Base-by-base conservation (phyloP, 768 basidiomycete species). In the Pleurotus pulmonarius region DNA sequence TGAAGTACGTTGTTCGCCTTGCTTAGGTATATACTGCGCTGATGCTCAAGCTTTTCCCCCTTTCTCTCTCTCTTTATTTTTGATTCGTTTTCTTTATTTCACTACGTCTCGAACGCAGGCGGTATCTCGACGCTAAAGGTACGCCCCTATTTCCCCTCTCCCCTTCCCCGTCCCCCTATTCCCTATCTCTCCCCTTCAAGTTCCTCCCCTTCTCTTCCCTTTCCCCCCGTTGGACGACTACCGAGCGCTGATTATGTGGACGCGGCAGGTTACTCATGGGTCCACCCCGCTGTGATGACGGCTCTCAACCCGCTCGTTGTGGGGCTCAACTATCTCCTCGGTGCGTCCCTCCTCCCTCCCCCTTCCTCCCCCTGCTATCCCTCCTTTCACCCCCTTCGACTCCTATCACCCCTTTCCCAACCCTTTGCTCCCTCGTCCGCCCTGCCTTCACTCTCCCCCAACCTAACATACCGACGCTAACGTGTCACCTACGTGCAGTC, bases 291-390 rank as follows among this genome's bases (percentile, higher is more conserved):
- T 12, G 58, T 56, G 5, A 22, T 59, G 22, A 59, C 53, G 3
- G 12, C 39, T n/a, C 37, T 59, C 18, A 55, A 45, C 13, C 58
- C 58, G 5, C 0, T 49, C 2, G 48, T 40, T 9, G 5, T 56
- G 55, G 12, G 40, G n/a, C 44, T 59, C 20, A 59, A 48, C 25
- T 59, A 59, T 34, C 18, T 59, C 11, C 58, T 59, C 24, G 46
- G 58, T 56, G 8, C 12, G 58, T 25, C 25, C 1, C 11, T 34
- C 29, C 29, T 34, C 2, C 29, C 4, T 34, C 8, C 29, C 9
- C 29, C 29, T 9, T 29, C 2, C 29, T n/a, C n/a, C 20, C 20
- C 3, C 3, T 20, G 20, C 20, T 20, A 20, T 25, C 25, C 25
- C 11, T 34, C 29, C 29, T 34, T 34, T 11, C 4, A 9, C 8